Conservation (phyloP, 2,329 filamentous ascomycete species). For the Aspergillus aculeatus region DNA sequence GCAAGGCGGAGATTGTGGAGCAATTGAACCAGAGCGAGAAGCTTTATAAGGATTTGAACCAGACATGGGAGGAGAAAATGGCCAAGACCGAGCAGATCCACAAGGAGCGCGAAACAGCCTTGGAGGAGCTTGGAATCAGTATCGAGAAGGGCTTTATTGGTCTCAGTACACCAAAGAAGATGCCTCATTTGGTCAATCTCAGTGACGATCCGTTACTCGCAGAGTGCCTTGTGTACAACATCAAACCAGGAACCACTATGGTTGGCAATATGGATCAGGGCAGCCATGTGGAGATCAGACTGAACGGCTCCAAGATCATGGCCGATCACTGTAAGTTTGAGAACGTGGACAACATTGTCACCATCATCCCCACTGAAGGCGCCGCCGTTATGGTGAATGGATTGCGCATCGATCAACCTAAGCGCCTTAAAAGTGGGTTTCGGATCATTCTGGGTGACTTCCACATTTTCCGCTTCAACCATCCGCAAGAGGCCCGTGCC, state of each 20-base stretch:
- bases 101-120: conserved; percentile 89
- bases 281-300: conserved; percentile 78
- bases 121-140: conserved; percentile 96
- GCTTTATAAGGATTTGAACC: conserved; percentile 89
- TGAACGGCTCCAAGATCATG: conserved; percentile 91
- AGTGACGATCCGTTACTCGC: conserved; percentile 92
- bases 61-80: conserved; percentile 98
- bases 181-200: conserved; percentile 97
- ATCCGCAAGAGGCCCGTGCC: conserved; percentile 90
- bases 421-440: conserved; percentile 84
- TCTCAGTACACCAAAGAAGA: conserved; percentile 94
- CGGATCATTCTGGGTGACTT: conserved; percentile 96
- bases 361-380: conserved; percentile 81
- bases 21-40: conserved; percentile 96
- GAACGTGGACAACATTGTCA: conserved; percentile 90
- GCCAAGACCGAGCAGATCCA: conserved; percentile 95
- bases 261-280: conserved; percentile 92
- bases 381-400: conserved; percentile 98
- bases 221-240: conserved; percentile 95
- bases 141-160: conserved; percentile 98
- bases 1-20: conserved; percentile 96
- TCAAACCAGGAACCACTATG: conserved; percentile 90
- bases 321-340: conserved; percentile 93
- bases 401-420: conserved; percentile 80
- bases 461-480: conserved; percentile 98